These are phyloP conservation scores for Xerocomus cyaneibrunnescens DNA, from an alignment of 1,284 basidiomycete genomes.

Conservation along the genomic window DNA sequence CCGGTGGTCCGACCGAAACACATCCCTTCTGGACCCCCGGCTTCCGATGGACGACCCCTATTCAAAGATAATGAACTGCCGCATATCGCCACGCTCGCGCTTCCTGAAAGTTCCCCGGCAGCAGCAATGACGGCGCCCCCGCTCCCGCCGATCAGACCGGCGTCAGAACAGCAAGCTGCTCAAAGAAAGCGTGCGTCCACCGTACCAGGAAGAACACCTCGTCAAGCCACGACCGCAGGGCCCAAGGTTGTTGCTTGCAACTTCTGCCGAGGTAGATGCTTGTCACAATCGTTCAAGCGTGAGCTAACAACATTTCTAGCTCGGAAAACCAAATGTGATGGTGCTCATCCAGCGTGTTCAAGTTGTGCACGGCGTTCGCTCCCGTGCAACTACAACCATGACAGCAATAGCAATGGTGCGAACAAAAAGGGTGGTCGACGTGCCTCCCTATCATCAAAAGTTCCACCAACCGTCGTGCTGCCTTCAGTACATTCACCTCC, in stretches of 20 bases:
- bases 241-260: slow-evolving; percentile 83
- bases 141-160: slow-evolving; percentile 59
- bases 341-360: slow-evolving; percentile 72
- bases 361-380: slow-evolving; percentile 72
- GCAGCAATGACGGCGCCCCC: slow-evolving; percentile 59
- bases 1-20: slow-evolving; percentile 34
- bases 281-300: slow-evolving; percentile 11
- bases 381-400: slow-evolving; percentile 76
- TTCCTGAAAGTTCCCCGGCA: slow-evolving; percentile 52
- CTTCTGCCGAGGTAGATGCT: slow-evolving; percentile 66
- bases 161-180: slow-evolving; percentile 57
- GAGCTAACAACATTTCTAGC: slow-evolving; percentile 43
- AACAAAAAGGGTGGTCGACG: slow-evolving; percentile 49
- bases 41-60: slow-evolving; percentile 39
- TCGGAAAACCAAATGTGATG: slow-evolving; percentile 82
- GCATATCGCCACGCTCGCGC: slow-evolving; percentile 64
- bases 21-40: slow-evolving; percentile 20
- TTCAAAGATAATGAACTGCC: slow-evolving; percentile 65
- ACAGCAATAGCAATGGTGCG: slow-evolving; percentile 44
- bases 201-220: slow-evolving; percentile 57
- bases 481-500: slow-evolving; percentile 54
- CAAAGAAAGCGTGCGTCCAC: slow-evolving; percentile 67
- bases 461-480: slow-evolving; percentile 37
- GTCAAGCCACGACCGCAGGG: slow-evolving; percentile 63
- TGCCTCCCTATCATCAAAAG: slow-evolving; percentile 47